Conservation (phyloP, 108 stramenopile species). For the Asterionellopsis glacialis region DNA sequence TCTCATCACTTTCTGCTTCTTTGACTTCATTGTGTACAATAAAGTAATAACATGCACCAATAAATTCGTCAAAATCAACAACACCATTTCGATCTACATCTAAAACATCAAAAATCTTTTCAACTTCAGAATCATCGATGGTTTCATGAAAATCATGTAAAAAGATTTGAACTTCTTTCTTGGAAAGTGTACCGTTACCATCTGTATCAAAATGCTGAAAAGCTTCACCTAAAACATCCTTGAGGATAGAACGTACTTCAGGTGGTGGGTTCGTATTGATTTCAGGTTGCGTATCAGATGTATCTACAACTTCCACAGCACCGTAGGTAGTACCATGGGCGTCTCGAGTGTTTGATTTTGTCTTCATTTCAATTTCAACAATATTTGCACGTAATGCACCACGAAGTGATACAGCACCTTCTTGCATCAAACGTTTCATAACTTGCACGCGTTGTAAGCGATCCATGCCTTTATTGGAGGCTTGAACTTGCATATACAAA, state of each 20-base stretch:
- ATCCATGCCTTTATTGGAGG: constrained; percentile 51
- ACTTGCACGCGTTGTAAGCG: constrained; percentile 63
- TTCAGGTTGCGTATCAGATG: too few relatives aligned
- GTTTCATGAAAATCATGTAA: constrained; percentile 84
- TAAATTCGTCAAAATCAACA: constrained; percentile 89
- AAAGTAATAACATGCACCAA: constrained; percentile 71
- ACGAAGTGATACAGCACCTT: constrained; percentile 51
- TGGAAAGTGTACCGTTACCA: constrained; percentile 59
- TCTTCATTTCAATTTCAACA: constrained; percentile 15
- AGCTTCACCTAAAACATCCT: constrained; percentile 70
- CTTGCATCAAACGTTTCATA: constrained; percentile 60
- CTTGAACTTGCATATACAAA: constrained; percentile 62
- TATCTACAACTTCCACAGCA: too few relatives aligned
- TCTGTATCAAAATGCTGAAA: constrained; percentile 84
- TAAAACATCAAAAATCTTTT: constrained; percentile 49
- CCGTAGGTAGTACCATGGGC: neutral
- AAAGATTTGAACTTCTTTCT: constrained; percentile 63
- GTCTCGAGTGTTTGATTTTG: neutral
- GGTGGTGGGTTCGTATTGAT: constrained; percentile 9
- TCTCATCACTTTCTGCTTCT: neutral
- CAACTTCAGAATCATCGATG: constrained; percentile 37
- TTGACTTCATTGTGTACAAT: constrained; percentile 21
- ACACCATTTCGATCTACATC: constrained; percentile 66
- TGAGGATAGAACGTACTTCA: constrained; percentile 41
- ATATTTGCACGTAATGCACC: constrained; percentile 60